Evolutionary conservation across 805 yeast genomes (phyloP), one percentile per base, ranked within the genome.

Genomic region (Lachancea sp.): DNA sequence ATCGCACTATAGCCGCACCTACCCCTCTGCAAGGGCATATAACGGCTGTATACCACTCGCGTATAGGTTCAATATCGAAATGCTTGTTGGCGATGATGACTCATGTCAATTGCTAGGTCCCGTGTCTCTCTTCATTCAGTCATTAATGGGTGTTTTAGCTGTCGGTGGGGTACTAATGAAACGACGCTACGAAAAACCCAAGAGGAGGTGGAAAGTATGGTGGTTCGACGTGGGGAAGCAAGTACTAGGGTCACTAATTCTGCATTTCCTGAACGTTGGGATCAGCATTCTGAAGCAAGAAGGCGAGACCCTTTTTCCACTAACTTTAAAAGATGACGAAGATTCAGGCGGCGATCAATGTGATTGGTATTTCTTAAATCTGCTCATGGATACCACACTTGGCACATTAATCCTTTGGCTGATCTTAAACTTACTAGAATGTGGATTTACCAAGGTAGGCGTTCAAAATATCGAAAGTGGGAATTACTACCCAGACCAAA

Each of bases 131-230:
- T 40, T 81, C 5, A 78, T 94, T 12, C 98, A 90, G 60, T 71
- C 75, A 1, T 56, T 76, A 4, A 65, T 92, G 65, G 98, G 97
- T 0, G 56, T 82, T 6, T 65, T 88, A 18, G 88, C 95, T 9
- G 60, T 92, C 3, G 70, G 80, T 21, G 77, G 90, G 2, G 65
- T 90, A 31, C 76, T 88, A 2, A 63, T 80, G 30, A 90, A 92
- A 56, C 70, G 97, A 40, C 75, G 67, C 45, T 75, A 78, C 45
- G 98, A 90, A 54, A 74, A 73, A 45, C 97, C 97, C 1, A 72
- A 88, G 49, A 69, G 98, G 47, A 89, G 94, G 3, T 78, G 95
- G 85, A 72, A 74, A 50, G 80, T 89, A 9, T 90, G 97, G 97
- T 55, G 74, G 13, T 89, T 77, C 55, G 98, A 90, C 58, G 95